Conservation (phyloP, 768 basidiomycete species). For the Macrolepiota albuminosa region DNA sequence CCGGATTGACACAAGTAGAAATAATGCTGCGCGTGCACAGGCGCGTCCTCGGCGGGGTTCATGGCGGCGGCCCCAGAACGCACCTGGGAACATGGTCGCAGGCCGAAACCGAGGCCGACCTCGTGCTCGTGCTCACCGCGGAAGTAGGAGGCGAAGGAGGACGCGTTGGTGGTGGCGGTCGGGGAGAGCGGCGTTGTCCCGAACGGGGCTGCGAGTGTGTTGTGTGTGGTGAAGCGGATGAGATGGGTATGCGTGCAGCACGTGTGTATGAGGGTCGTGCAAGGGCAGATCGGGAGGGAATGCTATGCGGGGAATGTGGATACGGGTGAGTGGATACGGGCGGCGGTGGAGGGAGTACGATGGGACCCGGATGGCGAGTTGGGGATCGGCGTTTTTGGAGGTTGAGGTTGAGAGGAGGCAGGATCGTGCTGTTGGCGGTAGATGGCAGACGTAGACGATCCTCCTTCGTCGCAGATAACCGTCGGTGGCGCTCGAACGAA, state of each 20-base stretch:
- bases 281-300: conserved; percentile 22
- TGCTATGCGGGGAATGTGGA: too few species aligned
- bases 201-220: background rate
- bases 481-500: too few species aligned
- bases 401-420: conserved; percentile 13
- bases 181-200: background rate
- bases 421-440: too few species aligned
- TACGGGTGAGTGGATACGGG: too few species aligned
- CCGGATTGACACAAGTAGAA: background rate
- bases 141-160: conserved; percentile 5
- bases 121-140: background rate
- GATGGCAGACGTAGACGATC: too few species aligned
- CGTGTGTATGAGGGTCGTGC: background rate
- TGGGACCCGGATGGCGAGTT: conserved; percentile 37
- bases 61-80: conserved; percentile 40
- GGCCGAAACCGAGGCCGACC: too few species aligned
- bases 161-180: background rate
- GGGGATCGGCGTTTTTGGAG: conserved; percentile 6
- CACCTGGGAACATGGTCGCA: conserved; percentile 33
- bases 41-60: too few species aligned
- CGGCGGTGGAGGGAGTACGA: too few species aligned
- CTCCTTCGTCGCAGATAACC: too few species aligned
- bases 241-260: background rate
- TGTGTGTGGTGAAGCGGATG: background rate
- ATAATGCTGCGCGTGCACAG: conserved; percentile 20